phyloP scores from a whole-genome alignment of 106 monocot species.

The Acanthochlamys bracteata region DNA sequence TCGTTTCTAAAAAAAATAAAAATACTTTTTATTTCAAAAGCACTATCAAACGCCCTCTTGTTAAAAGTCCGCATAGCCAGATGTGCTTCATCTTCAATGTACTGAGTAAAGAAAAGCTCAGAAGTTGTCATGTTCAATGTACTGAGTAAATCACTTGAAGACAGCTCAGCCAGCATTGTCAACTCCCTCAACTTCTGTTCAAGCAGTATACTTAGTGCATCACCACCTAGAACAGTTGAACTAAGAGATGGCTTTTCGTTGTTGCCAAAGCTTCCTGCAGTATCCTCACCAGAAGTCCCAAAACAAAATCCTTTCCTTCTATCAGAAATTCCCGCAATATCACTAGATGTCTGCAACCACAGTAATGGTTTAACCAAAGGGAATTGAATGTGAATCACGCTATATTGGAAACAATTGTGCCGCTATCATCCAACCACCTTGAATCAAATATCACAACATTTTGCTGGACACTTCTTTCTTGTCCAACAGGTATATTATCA shows the following conservation, averaged over 20 bases:
- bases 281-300: conserved; percentile 16
- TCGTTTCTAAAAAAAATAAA: too few species aligned
- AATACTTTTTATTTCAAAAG: too few species aligned
- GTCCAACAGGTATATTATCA: conserved; percentile 15
- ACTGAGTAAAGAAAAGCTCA: conserved; percentile 15
- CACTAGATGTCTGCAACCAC: conserved; percentile 7
- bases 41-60: too few species aligned
- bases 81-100: not conserved
- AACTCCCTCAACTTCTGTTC: conserved; percentile 84
- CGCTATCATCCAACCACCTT: conserved; percentile 21
- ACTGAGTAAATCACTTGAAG: conserved; percentile 21
- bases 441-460: conserved; percentile 32
- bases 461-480: conserved; percentile 21
- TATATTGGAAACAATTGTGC: conserved; percentile 35
- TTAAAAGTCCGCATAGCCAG: conserved; percentile 7
- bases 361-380: conserved; percentile 31
- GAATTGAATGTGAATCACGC: conserved; percentile 72
- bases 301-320: conserved; percentile 14
- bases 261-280: conserved; percentile 2
- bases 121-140: conserved; percentile 16
- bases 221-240: conserved; percentile 45
- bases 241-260: conserved; percentile 19
- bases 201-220: conserved; percentile 65
- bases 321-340: conserved; percentile 21
- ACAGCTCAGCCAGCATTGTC: conserved; percentile 29